Base-by-base conservation (phyloP, 225 moss, liverwort and hornwort species). In the Marchantia paleacea region DNA sequence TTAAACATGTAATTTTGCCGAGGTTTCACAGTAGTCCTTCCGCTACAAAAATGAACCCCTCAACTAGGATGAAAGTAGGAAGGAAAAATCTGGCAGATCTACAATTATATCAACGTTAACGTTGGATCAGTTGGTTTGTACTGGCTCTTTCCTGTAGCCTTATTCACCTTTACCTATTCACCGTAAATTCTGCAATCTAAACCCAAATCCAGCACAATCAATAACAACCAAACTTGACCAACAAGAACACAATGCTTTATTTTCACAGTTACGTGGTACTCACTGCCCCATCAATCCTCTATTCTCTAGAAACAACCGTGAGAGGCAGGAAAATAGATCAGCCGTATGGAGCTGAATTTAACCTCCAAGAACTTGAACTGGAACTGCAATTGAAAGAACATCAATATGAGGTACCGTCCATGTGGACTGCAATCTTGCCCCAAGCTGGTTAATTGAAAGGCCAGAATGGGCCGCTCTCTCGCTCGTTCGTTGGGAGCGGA, bases 311-410 rank as follows among this genome's bases (percentile, higher is more conserved):
- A 7, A 22, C 39, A 52, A 72, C 72, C 25, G 52, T 73, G 5
- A 75, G 55, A 57, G 55, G 75, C 75, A 57, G 55, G 75, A 55
- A 30, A 75, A 25, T 75, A 19, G 30, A 75, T 75, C 78, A 78
- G 67, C 65, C 78, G 25, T 16, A 25, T 12, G 51, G 31, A 64
- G 66, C 47, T 64, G 78, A 64, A 64, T 19, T 64, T 64, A 64
- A 64, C 4, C 64, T 64, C 64, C 64, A 64, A 64, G 64, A 39
- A 39, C 39, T 39, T 39, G 58, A 26, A 87, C 84, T 77, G 87
- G 87, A 63, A 87, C 57, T 76, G 87, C 87, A 58, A 87, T 62
- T 26, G 77, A 84, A 58, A 87, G 84, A 65, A 87, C 80, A 82
- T 83, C 84, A 82, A 78, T 69, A 69, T 80, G 62, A 53, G 75